Base-by-base conservation (phyloP, 2,329 filamentous ascomycete genomes). In the Penicillium sp. region DNA sequence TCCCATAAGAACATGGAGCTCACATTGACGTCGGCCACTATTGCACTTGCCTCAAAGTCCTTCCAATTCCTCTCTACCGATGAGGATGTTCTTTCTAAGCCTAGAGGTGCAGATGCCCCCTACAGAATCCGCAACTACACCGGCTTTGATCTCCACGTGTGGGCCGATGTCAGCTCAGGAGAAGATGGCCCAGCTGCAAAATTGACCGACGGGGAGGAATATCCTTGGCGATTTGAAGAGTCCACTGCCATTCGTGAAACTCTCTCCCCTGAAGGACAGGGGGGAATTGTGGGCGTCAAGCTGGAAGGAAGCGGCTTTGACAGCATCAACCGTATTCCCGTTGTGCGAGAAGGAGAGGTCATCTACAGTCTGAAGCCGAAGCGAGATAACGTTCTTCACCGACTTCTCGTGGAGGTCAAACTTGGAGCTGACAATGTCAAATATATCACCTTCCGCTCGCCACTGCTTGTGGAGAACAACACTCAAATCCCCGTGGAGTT, bases 401-500 rank as follows among this genome's bases (percentile, higher is more conserved):
- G 93, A 22, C 84, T 99, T 19, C 86, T 98, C 24, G 93, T 98
- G 0, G 95, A 99, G 56, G 89, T 99, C 52, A 91, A 86, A 52
- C 82, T 99, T 24, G 95, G 92, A n/a, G 79, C 86, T 0, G 93
- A 99, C 78, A 98, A 98, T 68, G 90, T 99, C 77, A 99, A 99
- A 78, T 96, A 96, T 72, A 96, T 99, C 69, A 99, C 93, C 1
- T 87, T 99, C 68, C 86, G 95, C 26, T 98, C 93, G 19, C 95
- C 95, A 1, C 79, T 99, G 1, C 78, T 97, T 0, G 87, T 99
- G 8, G 95, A 99, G 72, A 99, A 99, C 74, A 90, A 95, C 61
- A 99, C 95, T 0, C 91, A 99, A 70, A 96, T 99, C 44, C 93
- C 95, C 0, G 87, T 99, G 14, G 95, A 99, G 73, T 76, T 99